These are phyloP conservation scores for Melampsora americana DNA, from an alignment of 1,284 basidiomycete genomes.

Conservation along the genomic window DNA sequence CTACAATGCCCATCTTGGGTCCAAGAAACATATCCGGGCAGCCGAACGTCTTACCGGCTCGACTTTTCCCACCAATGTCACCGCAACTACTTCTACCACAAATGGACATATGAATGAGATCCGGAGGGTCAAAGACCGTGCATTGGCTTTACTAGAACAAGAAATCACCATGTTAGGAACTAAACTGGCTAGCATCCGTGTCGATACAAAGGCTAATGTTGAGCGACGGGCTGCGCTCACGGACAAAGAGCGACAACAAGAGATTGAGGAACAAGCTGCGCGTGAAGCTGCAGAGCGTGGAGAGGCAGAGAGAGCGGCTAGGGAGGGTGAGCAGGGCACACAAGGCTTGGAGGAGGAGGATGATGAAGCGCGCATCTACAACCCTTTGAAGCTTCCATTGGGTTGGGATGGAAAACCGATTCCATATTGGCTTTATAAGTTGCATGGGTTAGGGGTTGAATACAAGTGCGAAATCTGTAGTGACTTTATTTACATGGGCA, in stretches of 20 bases:
- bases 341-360: constrained; percentile 60
- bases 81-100: constrained; percentile 45
- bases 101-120: constrained; percentile 47
- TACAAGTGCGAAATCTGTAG: constrained; percentile 98
- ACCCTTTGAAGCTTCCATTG: constrained; percentile 91
- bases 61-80: constrained; percentile 44
- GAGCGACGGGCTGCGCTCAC: constrained; percentile 94
- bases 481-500: constrained; percentile 60
- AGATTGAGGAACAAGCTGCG: constrained; percentile 64
- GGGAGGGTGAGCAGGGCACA: constrained; percentile 53
- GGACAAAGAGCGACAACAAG: constrained; percentile 90
- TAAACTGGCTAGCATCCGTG: constrained; percentile 66
- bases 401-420: constrained; percentile 99
- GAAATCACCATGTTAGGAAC: constrained; percentile 45
- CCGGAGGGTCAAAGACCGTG: constrained; percentile 44
- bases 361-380: constrained; percentile 92
- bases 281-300: constrained; percentile 59
- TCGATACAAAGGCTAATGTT: constrained; percentile 88
- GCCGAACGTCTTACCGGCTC: constrained; percentile 65
- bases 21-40: constrained; percentile 91
- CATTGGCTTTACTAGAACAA: constrained; percentile 36
- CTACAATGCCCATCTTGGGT: constrained; percentile 90
- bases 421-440: constrained; percentile 96
- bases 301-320: constrained; percentile 65
- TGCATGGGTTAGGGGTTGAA: constrained; percentile 94